Conservation (phyloP, 306 rosid species). For the Urtica urens region DNA sequence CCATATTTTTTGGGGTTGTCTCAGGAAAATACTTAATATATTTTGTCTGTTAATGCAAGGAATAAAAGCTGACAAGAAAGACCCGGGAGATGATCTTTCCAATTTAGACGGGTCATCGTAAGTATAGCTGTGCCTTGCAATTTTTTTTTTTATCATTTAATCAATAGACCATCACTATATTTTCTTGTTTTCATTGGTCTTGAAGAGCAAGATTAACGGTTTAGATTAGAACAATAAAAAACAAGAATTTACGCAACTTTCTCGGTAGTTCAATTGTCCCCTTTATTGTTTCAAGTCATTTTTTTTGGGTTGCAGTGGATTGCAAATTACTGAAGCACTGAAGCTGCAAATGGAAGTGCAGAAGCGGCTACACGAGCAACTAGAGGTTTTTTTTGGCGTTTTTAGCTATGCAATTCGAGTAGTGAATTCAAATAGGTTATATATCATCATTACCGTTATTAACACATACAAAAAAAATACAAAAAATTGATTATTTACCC, state of each 20-base stretch:
- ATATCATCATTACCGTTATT: too few species aligned
- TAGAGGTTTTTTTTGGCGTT: constrained; percentile 58
- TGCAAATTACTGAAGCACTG: constrained; percentile 92
- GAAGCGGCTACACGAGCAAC: constrained; percentile 93
- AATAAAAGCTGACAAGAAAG: constrained; percentile 83
- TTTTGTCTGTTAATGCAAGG: constrained; percentile 48
- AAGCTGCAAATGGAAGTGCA: constrained; percentile 99
- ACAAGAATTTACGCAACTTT: too few species aligned
- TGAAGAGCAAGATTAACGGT: too few species aligned
- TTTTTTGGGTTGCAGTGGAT: constrained; percentile 62
- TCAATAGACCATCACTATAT: too few species aligned
- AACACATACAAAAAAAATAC: too few species aligned
- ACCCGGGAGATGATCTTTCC: constrained; percentile 65
- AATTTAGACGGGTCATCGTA: constrained; percentile 83
- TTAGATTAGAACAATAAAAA: too few species aligned
- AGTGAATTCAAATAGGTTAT: too few species aligned
- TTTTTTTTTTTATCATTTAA: constrained; percentile 3
- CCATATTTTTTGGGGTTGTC: too few species aligned
- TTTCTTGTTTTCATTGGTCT: too few species aligned
- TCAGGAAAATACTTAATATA: constrained; percentile 12
- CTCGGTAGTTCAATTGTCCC: too few species aligned
- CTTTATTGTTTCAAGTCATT: too few species aligned
- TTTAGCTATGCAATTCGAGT: constrained; percentile 1
- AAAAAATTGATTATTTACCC: too few species aligned
- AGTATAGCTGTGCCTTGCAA: constrained; percentile 36